A percentile compares a stretch with the other conserved stretches of the same genome.
phyloP scores from a whole-genome alignment of 108 stramenopile genomes.

The Nitzschia palea region DNA sequence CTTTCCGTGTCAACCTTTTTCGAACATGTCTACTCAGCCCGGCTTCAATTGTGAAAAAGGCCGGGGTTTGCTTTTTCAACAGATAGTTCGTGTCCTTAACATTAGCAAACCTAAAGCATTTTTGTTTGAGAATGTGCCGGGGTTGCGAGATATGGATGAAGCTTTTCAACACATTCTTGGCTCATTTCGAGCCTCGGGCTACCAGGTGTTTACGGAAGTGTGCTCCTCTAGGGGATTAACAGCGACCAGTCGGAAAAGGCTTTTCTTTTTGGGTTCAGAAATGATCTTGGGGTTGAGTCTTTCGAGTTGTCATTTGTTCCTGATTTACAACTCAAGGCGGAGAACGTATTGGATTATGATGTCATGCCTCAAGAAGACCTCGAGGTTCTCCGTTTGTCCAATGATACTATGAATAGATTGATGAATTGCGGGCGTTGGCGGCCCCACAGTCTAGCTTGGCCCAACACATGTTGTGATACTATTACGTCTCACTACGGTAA shows the following conservation, averaged over 20 bases:
- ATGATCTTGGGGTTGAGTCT: conserved; percentile 23
- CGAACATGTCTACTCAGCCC: conserved; percentile 61
- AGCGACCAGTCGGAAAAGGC: conserved; percentile 63
- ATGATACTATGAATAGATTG: conserved; percentile 50
- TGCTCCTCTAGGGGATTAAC: conserved; percentile 66
- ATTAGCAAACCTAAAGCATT: conserved; percentile 64
- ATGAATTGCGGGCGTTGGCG: conserved; percentile 50
- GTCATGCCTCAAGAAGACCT: conserved; percentile 42
- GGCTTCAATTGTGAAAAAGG: conserved; percentile 64
- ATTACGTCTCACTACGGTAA: conserved; percentile 79
- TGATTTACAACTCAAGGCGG: conserved; percentile 59
- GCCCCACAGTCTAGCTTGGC: conserved; percentile 68
- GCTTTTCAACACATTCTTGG: conserved; percentile 44
- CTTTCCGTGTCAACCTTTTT: conserved; percentile 85
- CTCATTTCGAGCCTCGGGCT: conserved; percentile 64
- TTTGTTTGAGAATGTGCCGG: conserved; percentile 83
- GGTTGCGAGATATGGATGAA: conserved; percentile 57
- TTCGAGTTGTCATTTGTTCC: conserved; percentile 78
- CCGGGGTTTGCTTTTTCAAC: conserved; percentile 60
- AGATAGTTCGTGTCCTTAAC: conserved; percentile 70
- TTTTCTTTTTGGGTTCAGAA: conserved; percentile 74
- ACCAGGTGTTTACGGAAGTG: conserved; percentile 60
- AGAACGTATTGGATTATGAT: conserved; percentile 66
- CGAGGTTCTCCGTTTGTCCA: conserved; percentile 49
- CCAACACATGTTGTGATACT: conserved; percentile 57